Evolutionary conservation across 1,284 basidiomycete genomes (phyloP), one percentile per base, ranked within the genome.

Genomic region (Ceratobasidium sp.): DNA sequence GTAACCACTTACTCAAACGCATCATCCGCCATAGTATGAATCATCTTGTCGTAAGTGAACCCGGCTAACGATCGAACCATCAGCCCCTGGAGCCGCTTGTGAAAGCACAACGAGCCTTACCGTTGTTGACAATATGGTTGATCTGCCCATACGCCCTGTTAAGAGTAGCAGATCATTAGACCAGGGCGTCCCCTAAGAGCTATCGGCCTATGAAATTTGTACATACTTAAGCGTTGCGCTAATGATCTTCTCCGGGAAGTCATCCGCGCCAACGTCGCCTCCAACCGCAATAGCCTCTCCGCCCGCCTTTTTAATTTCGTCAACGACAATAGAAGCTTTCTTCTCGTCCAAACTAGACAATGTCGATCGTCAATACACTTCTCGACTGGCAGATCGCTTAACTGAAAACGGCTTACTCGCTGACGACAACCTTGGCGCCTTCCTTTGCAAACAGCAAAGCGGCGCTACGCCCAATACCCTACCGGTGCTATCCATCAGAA

Each of bases 121-220:
- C 90, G 76, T 94, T 94, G 83, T 93, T 94, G 50, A 94, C 86
- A 72, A 95, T 92, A 79, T 94, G 92, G 80, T 94, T 92, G 70
- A 94, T 88, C 79, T 92, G 90, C 28, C 91, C 91, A 76, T 88
- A 93, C 76, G 88, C 87, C 73, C 90, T 45, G 43, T 92, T 76
- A 52, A 73, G 69, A 70, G 34, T 50, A 39, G 39, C 21, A 32
- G 34, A 69, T 6, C 18, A 28, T 9, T 23, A 62, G 45, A 18
- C 14, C n/a, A n/a, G n/a, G n/a, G 34, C 57, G 73, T 77, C 39
- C 32, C 3, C 9, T 30, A 36, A 23, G 1, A 39, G 36, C 34
- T 32, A n/a, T 74, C 55, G 1, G 32, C 34, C 30, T 32, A 18
- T 74, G 58, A 12, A 32, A 34, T 2, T 80, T n/a, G 34, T 2